phyloP scores from a whole-genome alignment of 2,329 filamentous ascomycete species.

The Talaromyces sp. region DNA sequence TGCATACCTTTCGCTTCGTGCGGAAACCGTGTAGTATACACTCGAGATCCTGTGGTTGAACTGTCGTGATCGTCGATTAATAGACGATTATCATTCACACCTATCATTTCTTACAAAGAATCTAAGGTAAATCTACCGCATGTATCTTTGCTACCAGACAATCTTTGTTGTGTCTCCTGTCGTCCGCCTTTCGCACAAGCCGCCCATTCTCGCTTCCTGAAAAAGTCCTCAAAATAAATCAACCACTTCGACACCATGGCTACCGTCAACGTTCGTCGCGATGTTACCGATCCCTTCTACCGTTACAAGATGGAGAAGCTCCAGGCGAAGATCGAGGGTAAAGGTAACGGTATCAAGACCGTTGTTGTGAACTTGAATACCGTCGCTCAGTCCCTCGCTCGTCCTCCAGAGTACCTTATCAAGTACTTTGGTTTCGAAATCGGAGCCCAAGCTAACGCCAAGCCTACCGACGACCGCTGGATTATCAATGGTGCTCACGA shows the following conservation, averaged over 20 bases:
- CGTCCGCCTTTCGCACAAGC: slow-evolving; percentile 32
- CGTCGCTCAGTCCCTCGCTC: slow-evolving; percentile 85
- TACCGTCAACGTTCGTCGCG: slow-evolving; percentile 96
- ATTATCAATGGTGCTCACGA: slow-evolving; percentile 99
- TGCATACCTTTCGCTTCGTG: slow-evolving; percentile 95
- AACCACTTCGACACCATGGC: slow-evolving; percentile 66
- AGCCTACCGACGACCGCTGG: slow-evolving; percentile 96
- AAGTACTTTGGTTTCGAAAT: slow-evolving; percentile 99
- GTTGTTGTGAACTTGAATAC: slow-evolving; percentile 96
- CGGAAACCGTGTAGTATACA: slow-evolving; percentile 88
- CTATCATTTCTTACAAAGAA: slow-evolving; percentile 18
- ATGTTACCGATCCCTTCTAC: slow-evolving; percentile 98
- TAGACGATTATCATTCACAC: slow-evolving; percentile 28
- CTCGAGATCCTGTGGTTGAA: slow-evolving; percentile 90
- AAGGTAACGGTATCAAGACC: slow-evolving; percentile 99
- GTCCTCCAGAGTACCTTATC: slow-evolving; percentile 92
- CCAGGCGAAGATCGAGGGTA: slow-evolving; percentile 99
- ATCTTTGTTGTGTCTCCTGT: slow-evolving; percentile 44
- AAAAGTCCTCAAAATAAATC: slow-evolving; percentile 28
- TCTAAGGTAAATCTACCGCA: slow-evolving; percentile 41
- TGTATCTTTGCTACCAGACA: slow-evolving; percentile 55
- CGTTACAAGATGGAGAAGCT: slow-evolving; percentile 99
- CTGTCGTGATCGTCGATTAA: slow-evolving; percentile 34
- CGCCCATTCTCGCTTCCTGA: slow-evolving; percentile 28
- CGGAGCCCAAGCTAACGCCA: slow-evolving; percentile 96